These are phyloP conservation scores for Gracilaria gracilis DNA, from an alignment of 23 red algal species.

Conservation along the genomic window DNA sequence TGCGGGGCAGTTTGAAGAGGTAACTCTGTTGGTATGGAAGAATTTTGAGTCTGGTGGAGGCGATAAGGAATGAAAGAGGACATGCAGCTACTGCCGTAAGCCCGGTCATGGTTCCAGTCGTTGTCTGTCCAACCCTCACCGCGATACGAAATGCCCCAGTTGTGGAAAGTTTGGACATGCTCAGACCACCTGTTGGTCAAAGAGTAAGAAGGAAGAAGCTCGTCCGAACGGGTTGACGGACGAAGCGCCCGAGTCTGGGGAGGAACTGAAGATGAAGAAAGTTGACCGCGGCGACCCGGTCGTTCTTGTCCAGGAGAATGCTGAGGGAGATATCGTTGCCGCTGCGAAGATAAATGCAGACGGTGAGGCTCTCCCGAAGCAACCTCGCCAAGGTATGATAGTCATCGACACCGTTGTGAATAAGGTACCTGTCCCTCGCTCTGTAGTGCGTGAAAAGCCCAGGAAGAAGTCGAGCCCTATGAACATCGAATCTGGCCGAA, in stretches of 20 bases:
- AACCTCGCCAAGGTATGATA: neutral
- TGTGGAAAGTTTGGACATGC: neutral
- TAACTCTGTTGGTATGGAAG: neutral
- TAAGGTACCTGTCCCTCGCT: neutral
- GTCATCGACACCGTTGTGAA: neutral
- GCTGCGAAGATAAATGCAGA: neutral
- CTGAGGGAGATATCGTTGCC: neutral
- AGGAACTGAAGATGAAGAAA: neutral
- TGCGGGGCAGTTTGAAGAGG: neutral
- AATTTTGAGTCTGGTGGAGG: neutral
- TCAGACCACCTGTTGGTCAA: constrained; percentile 1
- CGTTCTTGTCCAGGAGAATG: neutral
- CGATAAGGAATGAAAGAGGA: neutral
- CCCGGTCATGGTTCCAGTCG: neutral
- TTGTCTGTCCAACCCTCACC: neutral
- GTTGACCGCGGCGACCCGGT: neutral
- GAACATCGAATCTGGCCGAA: no score
- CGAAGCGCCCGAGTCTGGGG: neutral
- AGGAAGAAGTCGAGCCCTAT: no score
- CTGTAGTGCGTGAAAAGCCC: neutral
- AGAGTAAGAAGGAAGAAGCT: neutral
- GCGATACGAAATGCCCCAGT: neutral
- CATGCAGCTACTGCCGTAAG: neutral
- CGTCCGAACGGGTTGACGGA: neutral
- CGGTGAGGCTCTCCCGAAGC: neutral